These are phyloP conservation scores for Chaetoceros muelleri DNA, from an alignment of 108 stramenopile species.

Conservation along the genomic window DNA sequence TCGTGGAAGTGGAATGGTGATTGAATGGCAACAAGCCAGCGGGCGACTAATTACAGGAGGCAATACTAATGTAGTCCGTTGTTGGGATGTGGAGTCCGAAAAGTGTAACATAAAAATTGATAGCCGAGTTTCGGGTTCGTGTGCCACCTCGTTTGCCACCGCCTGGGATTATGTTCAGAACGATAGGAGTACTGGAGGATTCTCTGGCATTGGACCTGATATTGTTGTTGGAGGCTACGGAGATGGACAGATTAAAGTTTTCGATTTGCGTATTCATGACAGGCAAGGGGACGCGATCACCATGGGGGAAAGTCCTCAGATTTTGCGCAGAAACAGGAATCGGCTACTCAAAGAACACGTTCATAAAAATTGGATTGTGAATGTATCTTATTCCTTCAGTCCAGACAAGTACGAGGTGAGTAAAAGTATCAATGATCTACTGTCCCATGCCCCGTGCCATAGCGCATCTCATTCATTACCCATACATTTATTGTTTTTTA, in stretches of 20 bases:
- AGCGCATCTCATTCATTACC: no score
- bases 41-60: conserved; percentile 82
- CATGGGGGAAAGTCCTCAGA: conserved; percentile 1
- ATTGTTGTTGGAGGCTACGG: conserved; percentile 81
- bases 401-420: conserved; percentile 46
- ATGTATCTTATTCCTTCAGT: conserved; percentile 56
- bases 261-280: conserved; percentile 59
- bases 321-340: conserved; percentile 15
- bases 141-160: conserved; percentile 75
- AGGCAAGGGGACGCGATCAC: conserved; percentile 8
- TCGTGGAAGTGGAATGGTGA: conserved; percentile 66
- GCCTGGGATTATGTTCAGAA: conserved; percentile 37
- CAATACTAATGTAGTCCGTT: conserved; percentile 44
- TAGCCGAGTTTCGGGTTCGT: conserved; percentile 38
- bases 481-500: no score
- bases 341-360: conserved; percentile 29
- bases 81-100: conserved; percentile 91
- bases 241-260: conserved; percentile 78
- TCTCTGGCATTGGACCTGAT: conserved; percentile 49
- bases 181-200: conserved; percentile 17
- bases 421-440: not conserved
- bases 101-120: conserved; percentile 38
- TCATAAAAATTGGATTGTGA: conserved; percentile 80
- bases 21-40: conserved; percentile 72
- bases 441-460: no score